Evolutionary conservation across 2,329 filamentous ascomycete species (phyloP).

Genomic region (Phyllosticta citriasiana): DNA sequence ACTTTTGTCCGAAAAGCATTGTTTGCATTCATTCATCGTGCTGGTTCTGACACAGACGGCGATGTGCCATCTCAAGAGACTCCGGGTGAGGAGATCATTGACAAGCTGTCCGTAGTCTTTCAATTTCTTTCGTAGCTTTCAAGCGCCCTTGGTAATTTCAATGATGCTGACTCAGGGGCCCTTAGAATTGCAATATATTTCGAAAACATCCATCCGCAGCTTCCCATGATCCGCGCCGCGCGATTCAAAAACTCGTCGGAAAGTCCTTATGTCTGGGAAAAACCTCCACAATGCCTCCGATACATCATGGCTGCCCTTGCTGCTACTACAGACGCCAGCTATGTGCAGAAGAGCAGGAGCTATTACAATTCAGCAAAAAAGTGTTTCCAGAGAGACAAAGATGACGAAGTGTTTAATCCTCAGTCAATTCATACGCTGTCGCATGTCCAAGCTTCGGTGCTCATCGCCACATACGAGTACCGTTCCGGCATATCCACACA

Average conservation of each 20-base stretch:
- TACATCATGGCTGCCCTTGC: conserved; percentile 96
- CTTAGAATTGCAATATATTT: conserved; percentile 75
- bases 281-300: conserved; percentile 77
- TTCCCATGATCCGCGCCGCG: conserved; percentile 82
- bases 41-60: conserved; percentile 71
- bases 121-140: conserved; percentile 20
- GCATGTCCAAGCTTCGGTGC: conserved; percentile 74
- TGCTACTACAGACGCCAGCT: conserved; percentile 51
- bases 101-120: conserved; percentile 40
- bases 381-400: conserved; percentile 73
- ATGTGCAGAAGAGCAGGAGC: conserved; percentile 53
- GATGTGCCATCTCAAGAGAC: conserved; percentile 77
- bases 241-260: conserved; percentile 85
- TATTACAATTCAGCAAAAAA: conserved; percentile 69
- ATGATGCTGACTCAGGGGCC: not conserved
- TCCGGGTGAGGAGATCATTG: conserved; percentile 9
- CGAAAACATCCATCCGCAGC: conserved; percentile 74
- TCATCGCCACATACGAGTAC: conserved; percentile 81
- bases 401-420: conserved; percentile 66
- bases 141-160: not conserved
- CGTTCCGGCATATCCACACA: conserved; percentile 96
- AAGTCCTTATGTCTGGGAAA: conserved; percentile 57
- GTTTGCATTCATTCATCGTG: conserved; percentile 35
- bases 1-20: not conserved
- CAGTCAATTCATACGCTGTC: conserved; percentile 69